These are phyloP conservation scores for Aspergillus fructus DNA, from an alignment of 2,329 filamentous ascomycete species.

Conservation along the genomic window DNA sequence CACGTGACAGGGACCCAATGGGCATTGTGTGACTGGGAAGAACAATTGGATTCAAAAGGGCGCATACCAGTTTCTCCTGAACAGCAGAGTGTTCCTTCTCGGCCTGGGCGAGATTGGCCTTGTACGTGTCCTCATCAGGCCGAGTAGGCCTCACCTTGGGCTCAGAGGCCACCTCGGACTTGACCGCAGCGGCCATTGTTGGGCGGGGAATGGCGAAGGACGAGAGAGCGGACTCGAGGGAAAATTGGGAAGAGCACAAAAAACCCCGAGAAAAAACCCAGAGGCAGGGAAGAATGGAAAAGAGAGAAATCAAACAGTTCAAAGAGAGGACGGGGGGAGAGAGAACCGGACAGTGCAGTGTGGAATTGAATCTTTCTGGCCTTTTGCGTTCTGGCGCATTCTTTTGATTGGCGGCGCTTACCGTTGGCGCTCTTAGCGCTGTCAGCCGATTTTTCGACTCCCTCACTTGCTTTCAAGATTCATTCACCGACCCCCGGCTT, in stretches of 20 bases:
- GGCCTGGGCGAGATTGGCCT: conserved; percentile 72
- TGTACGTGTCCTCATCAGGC: conserved; percentile 83
- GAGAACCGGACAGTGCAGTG: conserved; percentile 13
- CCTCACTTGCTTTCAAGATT: neutral
- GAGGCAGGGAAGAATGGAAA: conserved; percentile 8
- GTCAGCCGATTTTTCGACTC: conserved; percentile 31
- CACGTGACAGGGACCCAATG: conserved; percentile 4
- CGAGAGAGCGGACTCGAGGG: conserved; percentile 2
- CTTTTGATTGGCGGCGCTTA: conserved; percentile 24
- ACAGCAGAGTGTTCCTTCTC: conserved; percentile 83
- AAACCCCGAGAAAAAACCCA: conserved; percentile 8
- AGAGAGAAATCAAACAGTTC: conserved; percentile 5
- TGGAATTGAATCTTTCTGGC: conserved; percentile 16
- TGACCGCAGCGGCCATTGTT: conserved; percentile 36
- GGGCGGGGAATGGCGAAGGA: conserved; percentile 6
- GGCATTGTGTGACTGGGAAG: neutral
- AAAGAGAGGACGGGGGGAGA: conserved; percentile 14
- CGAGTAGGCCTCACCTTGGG: conserved; percentile 67
- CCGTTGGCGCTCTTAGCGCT: conserved; percentile 28
- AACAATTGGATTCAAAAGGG: conserved; percentile 2
- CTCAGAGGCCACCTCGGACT: conserved; percentile 35
- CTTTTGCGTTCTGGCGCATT: conserved; percentile 19
- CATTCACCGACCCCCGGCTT: conserved; percentile 1
- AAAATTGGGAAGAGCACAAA: conserved; percentile 7
- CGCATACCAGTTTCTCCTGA: conserved; percentile 64